Evolutionary conservation across 2,329 filamentous ascomycete species (phyloP), one percentile per base, ranked within the genome.

Genomic region (Pseudogymnoascus verrucosus): DNA sequence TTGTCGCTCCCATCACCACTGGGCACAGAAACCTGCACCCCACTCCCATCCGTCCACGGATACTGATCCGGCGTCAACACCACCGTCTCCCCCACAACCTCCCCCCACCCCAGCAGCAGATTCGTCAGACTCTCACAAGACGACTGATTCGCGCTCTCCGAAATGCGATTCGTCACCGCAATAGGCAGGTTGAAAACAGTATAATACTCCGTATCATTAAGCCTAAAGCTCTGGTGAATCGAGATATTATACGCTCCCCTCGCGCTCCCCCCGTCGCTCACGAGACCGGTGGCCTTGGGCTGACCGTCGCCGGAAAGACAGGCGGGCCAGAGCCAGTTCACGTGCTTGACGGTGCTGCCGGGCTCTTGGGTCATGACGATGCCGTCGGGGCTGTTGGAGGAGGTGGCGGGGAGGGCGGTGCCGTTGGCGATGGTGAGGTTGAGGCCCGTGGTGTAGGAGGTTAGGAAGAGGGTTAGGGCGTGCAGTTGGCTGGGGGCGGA

Each of bases 121-220:
- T 57, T 57, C n/a, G 16, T 34, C 26, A 57, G 5, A n/a, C 51
- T 57, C 51, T 57, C 51, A 57, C 51, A 57, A 6, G 51, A 57
- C n/a, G 51, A 57, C 16, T 34, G 51, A 57, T 57, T 57, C 51
- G n/a, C 28, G 28, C 28, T 57, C 51, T 57, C 51, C 3, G 28
- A 21, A 67, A 90, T 89, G 40, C 76, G 78, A 72, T 90, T 90
- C 5, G 86, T 88, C 39, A 90, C 82, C 2, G 81, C 79, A 67
- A 90, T 87, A 16, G 88, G 88, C 11, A 90, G 75, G 68, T 90
- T 85, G 69, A 89, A 89, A 62, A 90, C 82, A 7, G 87, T 89
- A 73, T 90, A 90, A 68, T 84, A 80, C 57, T 88, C 79, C 1
- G 80, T 78, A 11, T 78, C 81, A 70, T 90, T 89, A 63, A 89